Percentiles rank a stretch among this genome's conserved stretches.
phyloP scores from a whole-genome alignment of 345 rosid species.

The Clarkia xantiana region DNA sequence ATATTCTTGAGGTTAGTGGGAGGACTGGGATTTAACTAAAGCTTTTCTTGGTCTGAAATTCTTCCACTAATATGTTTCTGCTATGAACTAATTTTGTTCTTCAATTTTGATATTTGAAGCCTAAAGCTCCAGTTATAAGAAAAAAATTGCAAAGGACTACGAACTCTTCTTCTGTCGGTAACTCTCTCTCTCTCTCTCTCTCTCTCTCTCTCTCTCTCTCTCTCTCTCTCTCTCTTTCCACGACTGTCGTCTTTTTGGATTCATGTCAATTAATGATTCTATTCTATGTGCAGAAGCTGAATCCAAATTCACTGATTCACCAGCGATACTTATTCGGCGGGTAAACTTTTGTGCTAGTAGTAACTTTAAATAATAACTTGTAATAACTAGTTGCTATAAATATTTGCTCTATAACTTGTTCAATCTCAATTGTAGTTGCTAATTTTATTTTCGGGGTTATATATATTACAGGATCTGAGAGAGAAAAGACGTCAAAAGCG shows the following conservation, averaged over 20 bases:
- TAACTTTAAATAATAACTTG: not conserved
- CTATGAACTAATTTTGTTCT: not conserved
- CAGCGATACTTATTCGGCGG: constrained; percentile 66
- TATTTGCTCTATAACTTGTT: not conserved
- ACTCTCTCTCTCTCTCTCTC: too few relatives aligned
- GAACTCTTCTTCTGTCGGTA: too few relatives aligned
- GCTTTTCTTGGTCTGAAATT: not conserved
- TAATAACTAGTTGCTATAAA: not conserved
- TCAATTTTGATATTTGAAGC: too few relatives aligned
- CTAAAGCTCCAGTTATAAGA: too few relatives aligned
- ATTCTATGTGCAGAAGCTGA: constrained; percentile 26
- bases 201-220: too few relatives aligned
- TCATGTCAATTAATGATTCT: constrained; percentile 6
- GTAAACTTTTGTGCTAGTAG: constrained; percentile 21
- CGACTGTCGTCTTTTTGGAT: constrained; percentile 4
- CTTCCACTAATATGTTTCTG: not conserved
- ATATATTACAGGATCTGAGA: constrained; percentile 59
- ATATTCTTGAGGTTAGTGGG: constrained; percentile 10
- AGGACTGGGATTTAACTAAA: not conserved
- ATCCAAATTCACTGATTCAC: constrained; percentile 38
- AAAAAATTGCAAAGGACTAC: too few relatives aligned
- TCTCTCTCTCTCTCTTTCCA: too few relatives aligned
- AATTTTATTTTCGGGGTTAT: constrained; percentile 3
- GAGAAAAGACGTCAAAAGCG: constrained; percentile 71
- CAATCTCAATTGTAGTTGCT: not conserved